Percentiles rank a stretch among this genome's conserved stretches.
These are phyloP conservation scores for Chlamydomonas reinhardtii DNA, from an alignment of 163 green algal genomes.

Conservation along the genomic window DNA sequence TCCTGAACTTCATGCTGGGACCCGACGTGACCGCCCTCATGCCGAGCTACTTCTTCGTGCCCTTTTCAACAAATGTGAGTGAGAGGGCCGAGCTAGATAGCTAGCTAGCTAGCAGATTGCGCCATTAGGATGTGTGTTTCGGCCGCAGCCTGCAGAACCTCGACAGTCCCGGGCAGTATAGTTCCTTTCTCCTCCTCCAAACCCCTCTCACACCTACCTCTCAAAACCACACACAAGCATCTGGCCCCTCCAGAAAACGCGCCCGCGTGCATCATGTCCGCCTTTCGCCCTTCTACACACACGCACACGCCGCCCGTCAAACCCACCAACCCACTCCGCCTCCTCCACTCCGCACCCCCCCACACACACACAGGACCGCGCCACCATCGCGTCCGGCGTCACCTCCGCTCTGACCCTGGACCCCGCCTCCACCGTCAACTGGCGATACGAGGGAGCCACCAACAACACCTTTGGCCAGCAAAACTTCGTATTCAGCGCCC, in stretches of 20 bases:
- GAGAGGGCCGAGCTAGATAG: not conserved
- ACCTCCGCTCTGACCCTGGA: not conserved
- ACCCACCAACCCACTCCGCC: no score
- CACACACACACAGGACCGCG: not conserved
- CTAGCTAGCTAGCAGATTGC: no score
- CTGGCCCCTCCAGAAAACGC: no score
- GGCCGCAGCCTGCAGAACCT: no score
- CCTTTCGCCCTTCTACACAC: not conserved
- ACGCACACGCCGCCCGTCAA: no score
- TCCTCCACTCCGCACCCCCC: no score
- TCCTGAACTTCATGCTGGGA: constrained; percentile 21
- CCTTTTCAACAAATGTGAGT: not conserved
- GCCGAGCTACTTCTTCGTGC: constrained; percentile 2
- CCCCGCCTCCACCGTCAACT: not conserved
- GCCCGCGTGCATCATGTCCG: no score
- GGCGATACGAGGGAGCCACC: not conserved
- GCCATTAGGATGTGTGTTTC: no score
- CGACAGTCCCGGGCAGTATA: no score
- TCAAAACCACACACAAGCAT: no score
- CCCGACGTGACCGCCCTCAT: constrained; percentile 1
- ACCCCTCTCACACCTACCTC: no score
- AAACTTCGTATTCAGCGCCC: constrained; percentile 25
- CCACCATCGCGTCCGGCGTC: not conserved
- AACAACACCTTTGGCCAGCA: not conserved
- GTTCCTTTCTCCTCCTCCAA: no score